Percentiles rank a stretch among this genome's conserved stretches.
Evolutionary conservation across 2,329 filamentous ascomycete genomes (phyloP).

Genomic region (Colletotrichum tamarilloi): DNA sequence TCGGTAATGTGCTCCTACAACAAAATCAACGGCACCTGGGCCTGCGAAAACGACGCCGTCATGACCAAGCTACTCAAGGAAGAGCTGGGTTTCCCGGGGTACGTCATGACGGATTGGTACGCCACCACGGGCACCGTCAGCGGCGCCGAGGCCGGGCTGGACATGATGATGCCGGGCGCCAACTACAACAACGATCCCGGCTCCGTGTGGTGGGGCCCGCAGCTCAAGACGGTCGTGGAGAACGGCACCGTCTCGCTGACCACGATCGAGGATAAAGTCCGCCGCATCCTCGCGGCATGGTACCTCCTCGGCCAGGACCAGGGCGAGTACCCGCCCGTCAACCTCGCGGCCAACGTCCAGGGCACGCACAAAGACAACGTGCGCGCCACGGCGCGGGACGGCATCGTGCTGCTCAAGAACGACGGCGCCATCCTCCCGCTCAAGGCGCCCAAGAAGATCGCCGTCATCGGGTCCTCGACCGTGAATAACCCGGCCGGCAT

Average conservation of each 20-base stretch:
- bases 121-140: constrained; percentile 79
- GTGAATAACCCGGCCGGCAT: constrained; percentile 69
- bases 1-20: constrained; percentile 81
- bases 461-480: constrained; percentile 72
- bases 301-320: constrained; percentile 66
- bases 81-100: constrained; percentile 80
- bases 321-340: constrained; percentile 60
- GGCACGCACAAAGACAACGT: constrained; percentile 73
- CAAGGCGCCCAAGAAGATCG: constrained; percentile 62
- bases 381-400: constrained; percentile 62
- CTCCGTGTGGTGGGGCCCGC: constrained; percentile 64
- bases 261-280: constrained; percentile 75
- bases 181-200: constrained; percentile 57
- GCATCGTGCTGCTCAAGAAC: constrained; percentile 78
- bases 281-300: constrained; percentile 72
- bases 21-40: constrained; percentile 75
- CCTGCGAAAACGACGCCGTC: constrained; percentile 71
- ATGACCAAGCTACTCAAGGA: constrained; percentile 74
- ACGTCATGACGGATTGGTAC: constrained; percentile 74
- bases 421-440: constrained; percentile 66
- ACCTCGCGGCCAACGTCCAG: constrained; percentile 65
- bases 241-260: constrained; percentile 67
- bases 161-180: constrained; percentile 85
- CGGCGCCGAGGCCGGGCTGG: constrained; percentile 75
- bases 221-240: constrained; percentile 64